Percentiles rank a stretch among this genome's conserved stretches.
These are phyloP conservation scores for Verticillium nubilum DNA, from an alignment of 2,329 filamentous ascomycete genomes.

Conservation along the genomic window DNA sequence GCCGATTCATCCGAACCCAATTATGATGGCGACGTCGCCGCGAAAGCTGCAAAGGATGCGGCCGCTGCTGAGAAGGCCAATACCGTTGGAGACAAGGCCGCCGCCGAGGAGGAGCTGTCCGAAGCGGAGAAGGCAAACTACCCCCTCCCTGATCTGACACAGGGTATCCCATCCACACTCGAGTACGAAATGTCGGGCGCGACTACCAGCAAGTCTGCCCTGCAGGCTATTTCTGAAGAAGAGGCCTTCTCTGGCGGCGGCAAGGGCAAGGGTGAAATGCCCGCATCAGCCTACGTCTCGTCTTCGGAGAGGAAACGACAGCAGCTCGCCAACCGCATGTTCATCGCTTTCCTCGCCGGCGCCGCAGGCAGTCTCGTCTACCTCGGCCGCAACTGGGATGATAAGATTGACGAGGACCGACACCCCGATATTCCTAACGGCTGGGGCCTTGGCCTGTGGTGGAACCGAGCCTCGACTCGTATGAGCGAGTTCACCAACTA, in stretches of 20 bases:
- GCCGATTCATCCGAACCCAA: constrained; percentile 1
- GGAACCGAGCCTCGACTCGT: constrained; percentile 71
- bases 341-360: constrained; percentile 53
- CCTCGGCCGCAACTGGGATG: constrained; percentile 84
- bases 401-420: constrained; percentile 64
- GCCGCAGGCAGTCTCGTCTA: constrained; percentile 60
- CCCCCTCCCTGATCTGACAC: constrained; percentile 84
- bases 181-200: constrained; percentile 60
- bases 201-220: constrained; percentile 19
- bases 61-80: constrained; percentile 3
- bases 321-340: constrained; percentile 69
- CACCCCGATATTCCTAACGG: constrained; percentile 73
- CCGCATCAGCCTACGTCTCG: constrained; percentile 80
- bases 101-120: constrained; percentile 9
- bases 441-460: constrained; percentile 72
- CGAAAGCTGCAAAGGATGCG: constrained; percentile 6
- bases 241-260: constrained; percentile 39
- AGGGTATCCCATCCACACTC: constrained; percentile 88
- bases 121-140: constrained; percentile 29
- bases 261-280: constrained; percentile 58
- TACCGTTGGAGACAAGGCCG: constrained; percentile 10
- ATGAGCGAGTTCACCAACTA: constrained; percentile 74
- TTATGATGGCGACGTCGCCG: constrained; percentile 7
- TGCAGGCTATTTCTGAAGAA: constrained; percentile 12
- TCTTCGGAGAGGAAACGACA: constrained; percentile 81